phyloP scores from a whole-genome alignment of 352 stramenopile genomes.

The Blastocystis sp. region DNA sequence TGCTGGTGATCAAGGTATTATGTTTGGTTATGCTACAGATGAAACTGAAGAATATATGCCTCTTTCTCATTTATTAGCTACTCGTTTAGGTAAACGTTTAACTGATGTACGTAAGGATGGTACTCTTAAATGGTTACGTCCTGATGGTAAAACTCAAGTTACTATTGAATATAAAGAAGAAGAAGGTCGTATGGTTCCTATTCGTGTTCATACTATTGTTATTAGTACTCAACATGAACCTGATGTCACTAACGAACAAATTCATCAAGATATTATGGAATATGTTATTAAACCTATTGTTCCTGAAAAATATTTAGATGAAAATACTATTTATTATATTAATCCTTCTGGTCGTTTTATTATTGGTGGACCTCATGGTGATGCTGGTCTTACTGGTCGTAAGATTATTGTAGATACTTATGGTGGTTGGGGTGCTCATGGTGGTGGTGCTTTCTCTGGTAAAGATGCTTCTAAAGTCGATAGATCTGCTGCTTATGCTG shows the following conservation, averaged over 20 bases:
- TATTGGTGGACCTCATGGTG: constrained; percentile 89
- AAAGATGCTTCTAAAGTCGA: constrained; percentile 98
- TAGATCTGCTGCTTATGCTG: constrained; percentile 85
- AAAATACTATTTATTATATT: constrained; percentile 96
- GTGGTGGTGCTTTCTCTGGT: constrained; percentile 88
- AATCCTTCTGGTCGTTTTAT: constrained; percentile 95
- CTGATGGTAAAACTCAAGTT: constrained; percentile 95
- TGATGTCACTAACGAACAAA: constrained; percentile 93
- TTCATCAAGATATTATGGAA: constrained; percentile 86
- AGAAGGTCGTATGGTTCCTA: constrained; percentile 70
- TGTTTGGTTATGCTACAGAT: constrained; percentile 88
- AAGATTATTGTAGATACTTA: constrained; percentile 99
- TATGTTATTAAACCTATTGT: constrained; percentile 94
- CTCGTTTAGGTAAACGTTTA: constrained; percentile 75
- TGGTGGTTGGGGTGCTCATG: constrained; percentile 89
- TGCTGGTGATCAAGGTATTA: constrained; percentile 86
- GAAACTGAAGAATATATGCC: constrained; percentile 91
- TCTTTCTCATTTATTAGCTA: constrained; percentile 85
- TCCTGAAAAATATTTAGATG: constrained; percentile 90
- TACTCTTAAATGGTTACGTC: constrained; percentile 86
- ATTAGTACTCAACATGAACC: constrained; percentile 97
- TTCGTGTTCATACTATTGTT: constrained; percentile 90
- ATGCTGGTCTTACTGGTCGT: constrained; percentile 86
- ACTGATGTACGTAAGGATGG: constrained; percentile 96
- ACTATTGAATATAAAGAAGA: constrained; percentile 91